Base-by-base conservation (phyloP, 257 asterid species). In the Solanum lycopersicoides region DNA sequence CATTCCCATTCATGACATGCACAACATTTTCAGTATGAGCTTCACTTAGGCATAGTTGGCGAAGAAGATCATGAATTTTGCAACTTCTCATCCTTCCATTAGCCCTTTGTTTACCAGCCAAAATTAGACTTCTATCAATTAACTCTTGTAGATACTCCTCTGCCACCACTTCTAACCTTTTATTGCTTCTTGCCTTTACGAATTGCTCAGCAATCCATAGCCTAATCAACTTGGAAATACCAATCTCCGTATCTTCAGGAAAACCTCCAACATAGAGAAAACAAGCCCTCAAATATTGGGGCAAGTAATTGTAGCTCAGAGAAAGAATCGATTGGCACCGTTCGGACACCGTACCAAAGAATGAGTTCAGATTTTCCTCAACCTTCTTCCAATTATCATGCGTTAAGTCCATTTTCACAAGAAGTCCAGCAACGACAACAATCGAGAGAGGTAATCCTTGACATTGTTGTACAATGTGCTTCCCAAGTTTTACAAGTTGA, bases 121-220 rank as follows among this genome's bases (percentile, higher is more conserved):
- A 63, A 63, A 23, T 23, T 63, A 63, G 71, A 11, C 71, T n/a
- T 63, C 71, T 63, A 63, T n/a, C 71, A 63, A 23, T 63, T 23
- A 63, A 63, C 32, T 63, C 71, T 63, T 63, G 3, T 4, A 63
- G 1, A 63, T 63, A 63, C 71, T 63, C 71, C 32, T 23, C 15
- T 23, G 3, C 69, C 30, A 63, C 30, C 69, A 21, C 28, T 60
- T 60, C 68, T 21, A 60, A 8, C 3, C 68, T 60, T 60, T 60
- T 60, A 9, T 21, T 4, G 30, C 2, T 10, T 23, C 32, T 23
- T 63, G 1, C 7, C 34, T 21, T 39, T 18, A 88, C 12, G 30
- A 88, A 88, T 10, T 88, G 88, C 45, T 85, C 90, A 21, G 66
- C 86, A 50, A 88, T 69, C 90, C 90, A 87, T 1, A 45, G 4